A percentile compares a stretch with the other conserved stretches of the same genome.
Conservation (phyloP, 164 flowering plant genomes). For the Aristolochia contorta region DNA sequence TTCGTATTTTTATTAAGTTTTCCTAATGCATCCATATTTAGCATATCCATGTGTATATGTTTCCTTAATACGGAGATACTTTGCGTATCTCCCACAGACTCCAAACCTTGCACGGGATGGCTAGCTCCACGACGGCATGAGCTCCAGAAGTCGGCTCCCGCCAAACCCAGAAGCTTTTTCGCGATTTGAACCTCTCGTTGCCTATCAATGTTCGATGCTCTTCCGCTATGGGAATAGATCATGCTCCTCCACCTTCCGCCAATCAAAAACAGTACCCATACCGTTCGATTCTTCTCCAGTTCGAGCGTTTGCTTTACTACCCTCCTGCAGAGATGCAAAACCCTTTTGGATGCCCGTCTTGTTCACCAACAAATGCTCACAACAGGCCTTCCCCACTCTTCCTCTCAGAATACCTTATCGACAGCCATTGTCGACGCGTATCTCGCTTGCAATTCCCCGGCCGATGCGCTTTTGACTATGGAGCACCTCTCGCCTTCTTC, state of each 20-base stretch:
- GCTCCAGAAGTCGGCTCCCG: too few species aligned
- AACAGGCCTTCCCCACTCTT: constrained; percentile 10
- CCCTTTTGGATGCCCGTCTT: constrained; percentile 15
- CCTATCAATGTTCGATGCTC: constrained; percentile 5
- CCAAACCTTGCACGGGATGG: too few species aligned
- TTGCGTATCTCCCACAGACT: too few species aligned
- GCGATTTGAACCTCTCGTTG: too few species aligned
- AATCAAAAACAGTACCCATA: not conserved
- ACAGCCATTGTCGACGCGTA: constrained; percentile 16
- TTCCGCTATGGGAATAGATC: constrained; percentile 2
- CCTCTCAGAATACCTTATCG: not conserved
- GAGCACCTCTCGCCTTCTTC: constrained; percentile 14
- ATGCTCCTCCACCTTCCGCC: constrained; percentile 3
- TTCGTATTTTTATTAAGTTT: too few species aligned
- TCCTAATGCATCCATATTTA: too few species aligned
- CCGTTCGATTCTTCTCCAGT: not conserved
- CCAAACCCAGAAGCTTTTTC: too few species aligned
- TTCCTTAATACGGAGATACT: too few species aligned
- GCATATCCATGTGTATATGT: too few species aligned
- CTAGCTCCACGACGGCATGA: too few species aligned
- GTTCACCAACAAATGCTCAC: constrained; percentile 30
- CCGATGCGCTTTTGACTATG: constrained; percentile 18
- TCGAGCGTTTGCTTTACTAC: not conserved
- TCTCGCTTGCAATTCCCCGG: constrained; percentile 19
- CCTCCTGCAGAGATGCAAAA: constrained; percentile 16